These are phyloP conservation scores for Hemisphaericaspora nanyangensis DNA, from an alignment of 805 yeast genomes.

Conservation along the genomic window DNA sequence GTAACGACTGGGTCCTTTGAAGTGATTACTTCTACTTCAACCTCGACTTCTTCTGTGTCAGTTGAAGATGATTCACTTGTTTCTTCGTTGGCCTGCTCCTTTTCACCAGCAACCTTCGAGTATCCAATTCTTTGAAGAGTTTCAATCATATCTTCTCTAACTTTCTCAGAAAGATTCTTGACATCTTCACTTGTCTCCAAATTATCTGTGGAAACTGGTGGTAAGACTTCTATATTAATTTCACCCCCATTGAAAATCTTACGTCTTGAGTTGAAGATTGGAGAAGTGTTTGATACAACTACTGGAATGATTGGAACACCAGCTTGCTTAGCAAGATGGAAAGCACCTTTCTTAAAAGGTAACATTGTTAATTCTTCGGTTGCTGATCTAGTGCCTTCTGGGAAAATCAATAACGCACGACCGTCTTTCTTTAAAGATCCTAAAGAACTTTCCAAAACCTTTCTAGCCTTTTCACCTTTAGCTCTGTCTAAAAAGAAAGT, in stretches of 20 bases:
- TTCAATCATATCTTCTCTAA: constrained; percentile 55
- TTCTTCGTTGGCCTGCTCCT: no score
- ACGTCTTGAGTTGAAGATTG: constrained; percentile 56
- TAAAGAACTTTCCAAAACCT: constrained; percentile 70
- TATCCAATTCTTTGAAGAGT: constrained; percentile 41
- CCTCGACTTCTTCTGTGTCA: constrained; percentile 9
- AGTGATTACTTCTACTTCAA: constrained; percentile 7
- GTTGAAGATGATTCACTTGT: constrained; percentile 9
- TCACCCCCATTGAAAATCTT: constrained; percentile 74
- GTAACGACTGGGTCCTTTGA: constrained; percentile 18
- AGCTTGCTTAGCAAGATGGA: constrained; percentile 94
- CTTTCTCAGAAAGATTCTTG: constrained; percentile 50
- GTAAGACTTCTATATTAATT: constrained; percentile 72
- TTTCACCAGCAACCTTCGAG: constrained; percentile 19
- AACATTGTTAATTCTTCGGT: constrained; percentile 62
- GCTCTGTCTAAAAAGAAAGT: constrained; percentile 87
- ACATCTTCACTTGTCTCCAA: constrained; percentile 67
- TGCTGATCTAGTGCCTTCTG: constrained; percentile 95
- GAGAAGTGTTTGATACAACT: constrained; percentile 82
- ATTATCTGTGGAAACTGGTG: constrained; percentile 72
- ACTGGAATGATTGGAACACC: constrained; percentile 85
- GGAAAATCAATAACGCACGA: constrained; percentile 84
- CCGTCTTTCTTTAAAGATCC: constrained; percentile 54
- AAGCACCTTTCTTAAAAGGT: constrained; percentile 96
- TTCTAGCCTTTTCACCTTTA: constrained; percentile 69